Evolutionary conservation across 2,329 filamentous ascomycete species (phyloP).

Genomic region (Chrysoporthe puriensis): DNA sequence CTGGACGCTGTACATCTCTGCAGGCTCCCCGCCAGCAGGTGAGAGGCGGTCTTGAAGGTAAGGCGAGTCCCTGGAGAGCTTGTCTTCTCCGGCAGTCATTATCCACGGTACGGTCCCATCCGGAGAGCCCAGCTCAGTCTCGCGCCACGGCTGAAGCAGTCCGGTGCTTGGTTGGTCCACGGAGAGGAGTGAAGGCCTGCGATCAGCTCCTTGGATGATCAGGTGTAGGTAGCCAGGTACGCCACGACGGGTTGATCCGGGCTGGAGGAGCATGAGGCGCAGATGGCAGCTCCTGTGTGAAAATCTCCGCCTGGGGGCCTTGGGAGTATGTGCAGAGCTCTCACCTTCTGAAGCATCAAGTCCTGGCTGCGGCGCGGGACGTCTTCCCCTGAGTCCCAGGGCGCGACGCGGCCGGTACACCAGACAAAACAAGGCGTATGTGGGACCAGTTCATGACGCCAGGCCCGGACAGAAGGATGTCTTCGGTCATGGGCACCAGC

Average conservation of each 20-base stretch:
- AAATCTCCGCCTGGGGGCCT: not conserved
- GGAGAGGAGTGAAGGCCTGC: not conserved
- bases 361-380: not conserved
- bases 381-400: not conserved
- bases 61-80: not conserved
- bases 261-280: not conserved
- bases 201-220: not conserved
- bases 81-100: not conserved
- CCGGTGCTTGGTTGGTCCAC: not conserved
- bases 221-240: not conserved
- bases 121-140: not conserved
- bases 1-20: slow-evolving; percentile 1
- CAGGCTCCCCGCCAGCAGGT: not conserved
- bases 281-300: not conserved
- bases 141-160: not conserved
- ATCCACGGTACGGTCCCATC: not conserved
- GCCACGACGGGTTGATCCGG: not conserved
- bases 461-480: not conserved
- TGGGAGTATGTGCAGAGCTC: not conserved
- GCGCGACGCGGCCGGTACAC: not conserved
- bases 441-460: not conserved
- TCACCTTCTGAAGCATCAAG: slow-evolving; percentile 2
- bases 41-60: not conserved
- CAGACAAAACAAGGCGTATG: not conserved
- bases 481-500: not conserved